A percentile compares a stretch with the other conserved stretches of the same genome.
Evolutionary conservation across 208 protist genomes (phyloP).

Genomic region (Trypanosomatidae sp.): DNA sequence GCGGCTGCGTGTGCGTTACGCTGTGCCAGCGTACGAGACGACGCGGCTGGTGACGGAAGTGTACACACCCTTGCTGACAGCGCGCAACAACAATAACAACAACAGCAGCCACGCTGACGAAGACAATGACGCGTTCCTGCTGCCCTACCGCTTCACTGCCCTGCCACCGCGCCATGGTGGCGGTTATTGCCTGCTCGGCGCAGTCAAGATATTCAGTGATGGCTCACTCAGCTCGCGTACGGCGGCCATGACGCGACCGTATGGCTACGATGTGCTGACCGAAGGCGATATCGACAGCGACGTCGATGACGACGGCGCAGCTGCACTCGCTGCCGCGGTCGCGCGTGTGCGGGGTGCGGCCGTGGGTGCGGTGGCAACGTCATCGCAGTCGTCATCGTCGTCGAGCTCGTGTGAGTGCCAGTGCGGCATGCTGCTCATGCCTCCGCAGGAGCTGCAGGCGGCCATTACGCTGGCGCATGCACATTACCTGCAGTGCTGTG

Average conservation of each 20-base stretch:
- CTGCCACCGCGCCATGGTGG: constrained; percentile 10
- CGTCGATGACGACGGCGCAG: too few species aligned
- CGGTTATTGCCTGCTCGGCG: constrained; percentile 26
- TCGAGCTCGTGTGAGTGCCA: constrained; percentile 6
- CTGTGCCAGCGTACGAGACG: constrained; percentile 12
- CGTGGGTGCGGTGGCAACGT: constrained; percentile 16
- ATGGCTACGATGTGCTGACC: constrained; percentile 14
- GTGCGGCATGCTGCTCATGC: constrained; percentile 28
- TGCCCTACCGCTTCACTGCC: constrained; percentile 25
- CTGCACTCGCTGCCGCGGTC: too few species aligned
- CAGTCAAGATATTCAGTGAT: constrained; percentile 48
- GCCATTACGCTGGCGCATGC: constrained; percentile 10
- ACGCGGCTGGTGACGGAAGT: constrained; percentile 11
- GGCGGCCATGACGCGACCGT: constrained; percentile 38
- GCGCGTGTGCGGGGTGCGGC: too few species aligned
- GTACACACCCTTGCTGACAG: constrained; percentile 12
- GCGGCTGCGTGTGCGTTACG: constrained; percentile 25
- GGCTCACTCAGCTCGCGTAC: constrained; percentile 48
- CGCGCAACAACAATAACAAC: constrained; percentile 1
- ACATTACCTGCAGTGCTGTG: constrained; percentile 18
- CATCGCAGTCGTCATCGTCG: constrained; percentile 2
- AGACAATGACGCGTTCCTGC: constrained; percentile 17
- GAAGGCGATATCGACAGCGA: constrained; percentile 38
- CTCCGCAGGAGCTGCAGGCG: constrained; percentile 12
- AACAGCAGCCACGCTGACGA: not conserved